Evolutionary conservation across 257 asterid genomes (phyloP).

Genomic region (Nicotiana obtusifolia): DNA sequence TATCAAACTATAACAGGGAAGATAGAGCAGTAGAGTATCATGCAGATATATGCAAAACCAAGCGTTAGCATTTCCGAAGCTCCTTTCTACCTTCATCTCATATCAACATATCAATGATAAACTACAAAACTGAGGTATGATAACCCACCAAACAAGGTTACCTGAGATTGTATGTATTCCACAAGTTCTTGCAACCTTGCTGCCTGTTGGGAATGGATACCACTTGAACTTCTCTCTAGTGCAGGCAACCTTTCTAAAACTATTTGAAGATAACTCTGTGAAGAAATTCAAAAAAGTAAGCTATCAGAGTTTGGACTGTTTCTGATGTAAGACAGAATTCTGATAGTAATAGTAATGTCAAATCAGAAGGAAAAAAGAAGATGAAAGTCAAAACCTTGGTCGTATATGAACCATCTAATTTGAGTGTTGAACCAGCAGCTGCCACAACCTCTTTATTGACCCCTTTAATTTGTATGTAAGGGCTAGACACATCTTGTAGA

Average conservation of each 20-base stretch:
- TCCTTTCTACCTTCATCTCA: not conserved
- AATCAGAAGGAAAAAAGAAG: not conserved
- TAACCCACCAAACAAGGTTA: slow-evolving; percentile 8
- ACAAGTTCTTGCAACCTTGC: slow-evolving; percentile 88
- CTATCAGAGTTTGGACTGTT: slow-evolving; percentile 9
- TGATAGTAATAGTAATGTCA: not conserved
- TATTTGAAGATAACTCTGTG: slow-evolving; percentile 90
- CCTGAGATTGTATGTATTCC: slow-evolving; percentile 86
- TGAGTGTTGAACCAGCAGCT: slow-evolving; percentile 78
- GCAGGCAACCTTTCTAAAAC: slow-evolving; percentile 70
- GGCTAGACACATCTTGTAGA: slow-evolving; percentile 79
- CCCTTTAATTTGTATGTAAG: slow-evolving; percentile 93
- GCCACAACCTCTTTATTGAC: slow-evolving; percentile 76
- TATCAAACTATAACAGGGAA: not conserved
- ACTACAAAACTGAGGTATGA: not conserved
- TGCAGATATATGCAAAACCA: not conserved
- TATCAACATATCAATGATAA: not conserved
- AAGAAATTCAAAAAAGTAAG: slow-evolving; percentile 19
- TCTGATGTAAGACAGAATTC: not conserved
- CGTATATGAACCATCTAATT: slow-evolving; percentile 89
- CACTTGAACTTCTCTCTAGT: slow-evolving; percentile 57
- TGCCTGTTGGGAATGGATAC: slow-evolving; percentile 84
- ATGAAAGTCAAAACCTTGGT: slow-evolving; percentile 56
- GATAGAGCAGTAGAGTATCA: not conserved
- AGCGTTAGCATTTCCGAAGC: not conserved